Base-by-base conservation (phyloP, 2,329 filamentous ascomycete genomes). In the Claviceps cyperi region DNA sequence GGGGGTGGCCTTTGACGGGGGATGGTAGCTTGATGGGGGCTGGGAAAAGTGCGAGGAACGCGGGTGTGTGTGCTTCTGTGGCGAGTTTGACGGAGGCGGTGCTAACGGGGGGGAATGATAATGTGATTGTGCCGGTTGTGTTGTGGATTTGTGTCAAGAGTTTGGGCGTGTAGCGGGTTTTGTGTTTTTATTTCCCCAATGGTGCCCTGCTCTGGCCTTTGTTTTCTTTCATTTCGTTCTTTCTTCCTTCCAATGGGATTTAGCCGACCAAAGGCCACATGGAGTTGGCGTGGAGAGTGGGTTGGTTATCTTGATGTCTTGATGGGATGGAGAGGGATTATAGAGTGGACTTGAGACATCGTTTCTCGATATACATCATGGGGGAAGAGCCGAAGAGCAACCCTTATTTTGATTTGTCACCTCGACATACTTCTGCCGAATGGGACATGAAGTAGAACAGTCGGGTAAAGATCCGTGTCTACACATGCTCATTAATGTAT, bases 51-150 rank as follows among this genome's bases (percentile, higher is more conserved):
- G 71, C 81, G 56, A 80, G 81, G 4, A 92, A 91, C 61, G 80
- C 84, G 11, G 70, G 73, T 4, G 61, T 86, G 46, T 94, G 89
- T 56, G 89, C 86, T 6, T 75, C 76, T 41, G 78, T 89, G 51
- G 87, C 90, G 28, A 96, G 90, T 66, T 74, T 96, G 57, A 94
- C 92, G 48, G 92, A 98, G 70, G 90, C 92, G 24, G 91, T 96
- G 45, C 70, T 98, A 55, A 97, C 92, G 14, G 92, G 92, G 2
- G 92, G 91, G 32, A 98, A 98, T 66, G 92, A 98, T 73, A 98
- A 98, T 72, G 92, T 98, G 17, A 83, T 97, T 55, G 91, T 97
- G 55, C 92, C 92, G 4, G 80, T 98, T 51, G 81, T 94, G 47
- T 69, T 98, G 53, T 98, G 92, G 92, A 77, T 90, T 52, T 81